Conservation (phyloP, 352 stramenopile genomes). For the Globisporangium splendens region DNA sequence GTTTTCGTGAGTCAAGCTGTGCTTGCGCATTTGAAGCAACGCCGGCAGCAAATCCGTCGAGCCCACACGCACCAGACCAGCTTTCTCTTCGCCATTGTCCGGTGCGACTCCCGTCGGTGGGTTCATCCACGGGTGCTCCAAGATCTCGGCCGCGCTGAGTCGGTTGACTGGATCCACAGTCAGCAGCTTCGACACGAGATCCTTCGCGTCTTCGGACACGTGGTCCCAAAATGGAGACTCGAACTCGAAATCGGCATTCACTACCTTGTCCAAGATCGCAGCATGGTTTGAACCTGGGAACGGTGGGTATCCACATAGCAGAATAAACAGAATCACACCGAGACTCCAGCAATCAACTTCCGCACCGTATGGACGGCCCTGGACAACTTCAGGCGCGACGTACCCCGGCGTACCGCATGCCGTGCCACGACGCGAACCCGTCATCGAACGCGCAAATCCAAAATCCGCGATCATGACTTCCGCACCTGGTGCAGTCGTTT, state of each 20-base stretch:
- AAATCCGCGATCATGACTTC: slow-evolving; percentile 90
- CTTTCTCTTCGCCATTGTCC: slow-evolving; percentile 25
- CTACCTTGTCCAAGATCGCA: slow-evolving; percentile 67
- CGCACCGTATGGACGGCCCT: slow-evolving; percentile 79
- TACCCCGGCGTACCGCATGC: slow-evolving; percentile 88
- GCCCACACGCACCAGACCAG: slow-evolving; percentile 23
- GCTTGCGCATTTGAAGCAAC: slow-evolving; percentile 73
- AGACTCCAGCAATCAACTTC: slow-evolving; percentile 94
- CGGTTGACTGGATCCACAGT: slow-evolving; percentile 83
- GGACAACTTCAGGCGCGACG: slow-evolving; percentile 93
- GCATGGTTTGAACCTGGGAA: slow-evolving; percentile 75
- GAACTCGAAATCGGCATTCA: slow-evolving; percentile 89
- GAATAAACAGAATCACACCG: slow-evolving; percentile 93
- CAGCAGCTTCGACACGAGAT: slow-evolving; percentile 93
- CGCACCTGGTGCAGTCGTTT: slow-evolving; percentile 61
- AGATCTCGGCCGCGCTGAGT: slow-evolving; percentile 59
- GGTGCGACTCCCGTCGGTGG: slow-evolving; percentile 20
- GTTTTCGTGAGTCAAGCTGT: slow-evolving; percentile 61
- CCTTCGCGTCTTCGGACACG: slow-evolving; percentile 92
- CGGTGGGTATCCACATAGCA: slow-evolving; percentile 91
- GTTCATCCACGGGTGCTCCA: slow-evolving; percentile 82
- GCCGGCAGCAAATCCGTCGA: slow-evolving; percentile 59
- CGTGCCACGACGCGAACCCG: slow-evolving; percentile 46
- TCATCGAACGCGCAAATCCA: slow-evolving; percentile 77
- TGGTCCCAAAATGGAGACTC: slow-evolving; percentile 91